Evolutionary conservation across 192 early-diverging fungal species (phyloP), one percentile per base, ranked within the genome.

Genomic region (Podila clonocystis): DNA sequence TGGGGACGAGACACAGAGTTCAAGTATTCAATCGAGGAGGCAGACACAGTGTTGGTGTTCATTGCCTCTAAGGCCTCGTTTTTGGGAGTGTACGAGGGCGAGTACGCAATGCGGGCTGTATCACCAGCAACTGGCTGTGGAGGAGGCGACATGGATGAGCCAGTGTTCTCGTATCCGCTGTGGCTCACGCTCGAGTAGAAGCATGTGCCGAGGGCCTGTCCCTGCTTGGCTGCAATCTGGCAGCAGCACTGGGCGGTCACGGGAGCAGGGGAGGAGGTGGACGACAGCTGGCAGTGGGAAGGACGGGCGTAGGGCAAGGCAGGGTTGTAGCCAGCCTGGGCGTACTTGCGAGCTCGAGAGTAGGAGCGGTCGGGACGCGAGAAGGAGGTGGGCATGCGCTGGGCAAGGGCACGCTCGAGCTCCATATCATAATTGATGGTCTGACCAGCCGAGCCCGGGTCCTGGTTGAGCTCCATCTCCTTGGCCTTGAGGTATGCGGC

Each of bases 401-500:
- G 69, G 38, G 65, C 70, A 33, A 79, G 50, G 17, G 76, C 76
- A 24, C 69, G 76, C 55, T 79, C 76, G 28, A 79, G 65, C 55
- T 79, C 76, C 65, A 67, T 57, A 38, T 79, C 76, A 49, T 79
- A 79, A n/a, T 72, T 65, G 38, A 79, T 72, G 12, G 69, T 68
- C 30, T 67, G 70, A 12, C 70, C 76, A 49, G 70, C 50, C 38
- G 31, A 15, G 62, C 65, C 45, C 29, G 64, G 52, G 41, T 72
- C 65, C 11, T 65, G 45, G 17, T 29, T n/a, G 12, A 45, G 22
- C 19, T 65, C 63, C 70, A 79, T 67, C 70, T 79, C 76, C 49
- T 72, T 79, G 60, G 76, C 76, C 52, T 79, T 72, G 76, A 79
- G 76, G 50, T 79, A 79, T 12, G 76, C 76, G 9, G 76, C 76